Conservation (phyloP, 495 filamentous ascomycete genomes). For the Pseudoneurospora amorphoporcata region DNA sequence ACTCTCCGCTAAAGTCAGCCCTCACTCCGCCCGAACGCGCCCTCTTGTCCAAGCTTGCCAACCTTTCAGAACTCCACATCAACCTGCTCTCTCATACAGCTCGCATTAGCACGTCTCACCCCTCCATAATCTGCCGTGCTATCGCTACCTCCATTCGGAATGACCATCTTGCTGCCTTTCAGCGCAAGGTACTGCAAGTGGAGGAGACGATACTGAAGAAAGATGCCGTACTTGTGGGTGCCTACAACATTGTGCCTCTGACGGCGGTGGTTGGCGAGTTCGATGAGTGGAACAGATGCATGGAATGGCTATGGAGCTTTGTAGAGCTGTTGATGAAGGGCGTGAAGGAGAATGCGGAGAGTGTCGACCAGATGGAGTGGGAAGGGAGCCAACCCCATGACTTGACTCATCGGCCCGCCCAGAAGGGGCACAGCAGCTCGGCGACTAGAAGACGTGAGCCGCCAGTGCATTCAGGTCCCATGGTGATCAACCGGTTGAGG, state of each 20-base stretch:
- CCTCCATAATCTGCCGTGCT: constrained; percentile 72
- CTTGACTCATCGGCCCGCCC: constrained; percentile 5
- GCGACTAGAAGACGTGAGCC: neutral
- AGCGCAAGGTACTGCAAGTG: constrained; percentile 71
- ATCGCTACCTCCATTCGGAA: constrained; percentile 72
- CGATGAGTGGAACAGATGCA: constrained; percentile 65
- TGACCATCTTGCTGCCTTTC: constrained; percentile 66
- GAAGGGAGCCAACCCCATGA: neutral
- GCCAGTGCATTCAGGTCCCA: constrained; percentile 27
- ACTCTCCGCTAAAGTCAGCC: constrained; percentile 23
- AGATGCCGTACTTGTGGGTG: constrained; percentile 66
- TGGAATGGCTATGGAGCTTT: constrained; percentile 82
- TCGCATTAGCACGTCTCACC: constrained; percentile 56
- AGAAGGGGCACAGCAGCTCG: neutral
- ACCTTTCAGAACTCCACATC: constrained; percentile 66
- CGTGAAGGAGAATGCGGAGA: neutral
- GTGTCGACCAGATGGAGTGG: neutral
- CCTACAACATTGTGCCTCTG: constrained; percentile 84
- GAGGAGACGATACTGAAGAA: constrained; percentile 64
- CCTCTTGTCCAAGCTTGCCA: constrained; percentile 64
- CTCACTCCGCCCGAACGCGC: constrained; percentile 72
- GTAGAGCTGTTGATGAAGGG: constrained; percentile 48
- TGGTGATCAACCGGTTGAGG: constrained; percentile 66
- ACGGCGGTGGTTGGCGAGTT: constrained; percentile 78
- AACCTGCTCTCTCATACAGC: constrained; percentile 52